phyloP scores from a whole-genome alignment of 768 basidiomycete species.

The Boletus bicolor region DNA sequence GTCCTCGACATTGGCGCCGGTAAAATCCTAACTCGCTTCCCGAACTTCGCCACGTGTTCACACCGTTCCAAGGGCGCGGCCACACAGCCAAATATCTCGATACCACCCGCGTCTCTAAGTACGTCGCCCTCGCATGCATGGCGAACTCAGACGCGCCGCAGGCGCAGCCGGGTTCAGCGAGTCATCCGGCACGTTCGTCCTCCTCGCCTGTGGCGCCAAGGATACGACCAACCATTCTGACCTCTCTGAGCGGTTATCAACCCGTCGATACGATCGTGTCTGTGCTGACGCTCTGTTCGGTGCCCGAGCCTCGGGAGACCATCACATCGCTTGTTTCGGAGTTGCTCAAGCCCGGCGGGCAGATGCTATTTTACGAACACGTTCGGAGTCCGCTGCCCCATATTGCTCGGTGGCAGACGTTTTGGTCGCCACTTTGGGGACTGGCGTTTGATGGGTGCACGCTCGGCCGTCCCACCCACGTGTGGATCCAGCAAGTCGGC shows the following conservation, averaged over 20 bases:
- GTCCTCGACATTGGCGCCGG: constrained; percentile 72
- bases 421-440: constrained; percentile 72
- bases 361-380: constrained; percentile 68
- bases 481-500: constrained; percentile 43
- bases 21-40: constrained; percentile 20
- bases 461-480: constrained; percentile 52
- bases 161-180: constrained; percentile 51
- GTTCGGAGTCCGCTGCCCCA: constrained; percentile 51
- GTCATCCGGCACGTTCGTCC: constrained; percentile 47
- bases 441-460: constrained; percentile 59
- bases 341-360: constrained; percentile 61
- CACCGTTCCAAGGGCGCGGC: constrained; percentile 47
- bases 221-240: constrained; percentile 47
- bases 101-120: constrained; percentile 49
- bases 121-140: constrained; percentile 73
- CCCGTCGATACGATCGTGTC: constrained; percentile 62
- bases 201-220: constrained; percentile 65
- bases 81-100: constrained; percentile 64
- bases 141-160: constrained; percentile 48
- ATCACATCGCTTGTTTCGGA: constrained; percentile 45
- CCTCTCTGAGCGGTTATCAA: constrained; percentile 35
- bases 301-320: constrained; percentile 53
- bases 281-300: constrained; percentile 62
- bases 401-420: constrained; percentile 67
- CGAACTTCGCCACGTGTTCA: not conserved